Conservation (phyloP, 139 green algal genomes). For the Chlorella vulgaris region DNA sequence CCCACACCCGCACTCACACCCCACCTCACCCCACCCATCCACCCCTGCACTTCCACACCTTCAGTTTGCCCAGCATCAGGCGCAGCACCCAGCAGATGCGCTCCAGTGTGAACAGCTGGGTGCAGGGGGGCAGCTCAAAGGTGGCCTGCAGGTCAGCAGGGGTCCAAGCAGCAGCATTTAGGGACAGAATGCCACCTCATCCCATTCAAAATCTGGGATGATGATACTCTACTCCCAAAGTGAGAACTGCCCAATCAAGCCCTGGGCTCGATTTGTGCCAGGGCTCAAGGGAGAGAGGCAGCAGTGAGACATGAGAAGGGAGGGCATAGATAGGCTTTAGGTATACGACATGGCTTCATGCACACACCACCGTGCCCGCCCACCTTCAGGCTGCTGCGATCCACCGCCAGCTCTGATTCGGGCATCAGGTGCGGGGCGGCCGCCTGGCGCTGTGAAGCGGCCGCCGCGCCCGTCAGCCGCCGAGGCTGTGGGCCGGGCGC, state of each 20-base stretch:
- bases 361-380: no score
- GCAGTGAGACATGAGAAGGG: no score
- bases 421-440: no score
- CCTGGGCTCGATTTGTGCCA: no score
- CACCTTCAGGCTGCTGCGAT: no score
- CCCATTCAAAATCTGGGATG: no score
- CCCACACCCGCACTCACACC: neutral
- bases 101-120: slow-evolving; percentile 8
- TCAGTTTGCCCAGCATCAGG: neutral
- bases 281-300: no score
- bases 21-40: neutral
- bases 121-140: slow-evolving; percentile 21
- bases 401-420: no score
- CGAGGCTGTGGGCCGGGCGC: neutral
- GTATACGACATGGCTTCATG: no score
- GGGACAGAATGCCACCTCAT: neutral
- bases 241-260: no score
- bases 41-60: neutral
- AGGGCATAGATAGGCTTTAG: no score
- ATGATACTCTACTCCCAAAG: no score
- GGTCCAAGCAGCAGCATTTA: neutral
- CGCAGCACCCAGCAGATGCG: neutral
- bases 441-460: neutral
- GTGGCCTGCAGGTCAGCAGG: neutral
- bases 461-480: neutral